phyloP scores from a whole-genome alignment of 2,329 filamentous ascomycete genomes.

The Neonectria faginata region DNA sequence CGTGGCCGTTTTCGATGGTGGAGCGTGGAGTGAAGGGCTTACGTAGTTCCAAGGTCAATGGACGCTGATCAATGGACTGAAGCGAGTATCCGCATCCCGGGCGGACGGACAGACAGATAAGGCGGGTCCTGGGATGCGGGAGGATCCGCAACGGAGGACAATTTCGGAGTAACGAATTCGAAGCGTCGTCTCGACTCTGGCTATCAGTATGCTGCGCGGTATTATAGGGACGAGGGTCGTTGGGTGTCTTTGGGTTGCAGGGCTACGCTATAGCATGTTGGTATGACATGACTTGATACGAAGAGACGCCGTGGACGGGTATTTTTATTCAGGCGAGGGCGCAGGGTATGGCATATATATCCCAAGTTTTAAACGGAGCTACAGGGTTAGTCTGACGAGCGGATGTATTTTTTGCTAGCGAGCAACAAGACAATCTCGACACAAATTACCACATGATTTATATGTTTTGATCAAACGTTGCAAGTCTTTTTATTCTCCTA shows the following conservation, averaged over 20 bases:
- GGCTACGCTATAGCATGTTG: not conserved
- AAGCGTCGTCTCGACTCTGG: constrained; percentile 1
- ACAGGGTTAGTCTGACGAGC: not conserved
- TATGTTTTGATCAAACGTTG: constrained; percentile 8
- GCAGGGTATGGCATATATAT: constrained; percentile 12
- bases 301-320: not conserved
- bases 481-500: constrained; percentile 20
- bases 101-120: constrained; percentile 18
- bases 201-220: constrained; percentile 7
- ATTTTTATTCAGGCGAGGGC: not conserved
- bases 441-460: not conserved
- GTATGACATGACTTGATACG: constrained; percentile 3
- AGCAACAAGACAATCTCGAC: not conserved
- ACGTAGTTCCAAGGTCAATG: constrained; percentile 6
- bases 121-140: constrained; percentile 18
- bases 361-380: not conserved
- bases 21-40: constrained; percentile 27
- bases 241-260: not conserved
- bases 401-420: not conserved
- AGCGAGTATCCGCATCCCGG: constrained; percentile 5
- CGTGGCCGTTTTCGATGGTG: constrained; percentile 8
- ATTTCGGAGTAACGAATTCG: constrained; percentile 11
- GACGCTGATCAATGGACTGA: not conserved
- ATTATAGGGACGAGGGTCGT: not conserved
- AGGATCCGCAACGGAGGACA: constrained; percentile 15